Evolutionary conservation across 2,329 filamentous ascomycete species (phyloP).

Genomic region (Penicillium sp.): DNA sequence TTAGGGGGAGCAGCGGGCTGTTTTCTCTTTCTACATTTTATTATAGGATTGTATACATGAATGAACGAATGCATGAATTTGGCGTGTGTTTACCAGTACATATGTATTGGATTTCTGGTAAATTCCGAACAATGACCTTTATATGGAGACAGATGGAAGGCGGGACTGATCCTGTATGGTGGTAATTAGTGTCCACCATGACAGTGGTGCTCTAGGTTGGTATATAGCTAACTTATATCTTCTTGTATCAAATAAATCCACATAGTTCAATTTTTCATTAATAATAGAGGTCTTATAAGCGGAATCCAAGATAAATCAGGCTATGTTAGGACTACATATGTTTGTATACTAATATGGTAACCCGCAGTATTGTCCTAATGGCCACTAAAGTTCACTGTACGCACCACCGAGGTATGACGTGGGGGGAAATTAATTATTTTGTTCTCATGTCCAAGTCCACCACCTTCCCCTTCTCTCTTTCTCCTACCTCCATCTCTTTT

Average conservation of each 20-base stretch:
- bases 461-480: not conserved
- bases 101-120: not conserved
- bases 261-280: not conserved
- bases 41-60: slow-evolving; percentile 15
- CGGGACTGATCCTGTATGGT: not conserved
- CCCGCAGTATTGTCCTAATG: not conserved
- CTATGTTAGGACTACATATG: not conserved
- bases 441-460: not conserved
- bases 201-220: not conserved
- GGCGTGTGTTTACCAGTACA: too few species aligned
- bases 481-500: not conserved
- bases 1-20: slow-evolving; percentile 17
- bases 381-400: rapidly evolving
- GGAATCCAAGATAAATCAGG: not conserved
- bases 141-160: not conserved
- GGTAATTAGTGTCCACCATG: not conserved
- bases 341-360: not conserved
- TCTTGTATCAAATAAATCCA: not conserved
- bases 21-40: slow-evolving; percentile 2
- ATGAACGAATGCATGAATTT: slow-evolving; percentile 13
- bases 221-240: not conserved
- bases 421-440: not conserved
- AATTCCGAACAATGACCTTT: not conserved
- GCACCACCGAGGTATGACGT: not conserved
- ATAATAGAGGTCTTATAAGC: not conserved